Conservation (phyloP, 495 filamentous ascomycete species). For the Penicillium riverlandense region DNA sequence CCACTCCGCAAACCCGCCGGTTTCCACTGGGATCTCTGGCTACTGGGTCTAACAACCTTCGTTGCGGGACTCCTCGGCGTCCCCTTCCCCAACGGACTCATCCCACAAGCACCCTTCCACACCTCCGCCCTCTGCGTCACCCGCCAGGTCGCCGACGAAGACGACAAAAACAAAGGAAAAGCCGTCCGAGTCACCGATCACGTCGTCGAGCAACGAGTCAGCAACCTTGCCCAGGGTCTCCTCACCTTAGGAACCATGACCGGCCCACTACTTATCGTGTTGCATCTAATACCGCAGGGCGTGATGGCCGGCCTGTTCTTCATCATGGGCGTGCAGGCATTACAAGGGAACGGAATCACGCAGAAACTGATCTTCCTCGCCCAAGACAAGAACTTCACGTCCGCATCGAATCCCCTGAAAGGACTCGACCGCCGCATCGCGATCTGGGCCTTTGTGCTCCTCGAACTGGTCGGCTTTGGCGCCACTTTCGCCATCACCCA, state of each 20-base stretch:
- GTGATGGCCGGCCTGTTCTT: slow-evolving; percentile 91
- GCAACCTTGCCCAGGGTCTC: slow-evolving; percentile 78
- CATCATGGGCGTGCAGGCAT: slow-evolving; percentile 83
- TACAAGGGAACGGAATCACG: slow-evolving; percentile 76
- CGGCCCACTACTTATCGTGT: slow-evolving; percentile 71
- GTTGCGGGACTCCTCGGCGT: slow-evolving; percentile 79
- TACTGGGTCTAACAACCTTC: slow-evolving; percentile 82
- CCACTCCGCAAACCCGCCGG: slow-evolving; percentile 86
- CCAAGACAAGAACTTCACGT: slow-evolving; percentile 58
- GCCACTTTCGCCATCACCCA: slow-evolving; percentile 93
- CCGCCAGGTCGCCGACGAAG: slow-evolving; percentile 49
- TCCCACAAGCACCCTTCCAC: slow-evolving; percentile 91
- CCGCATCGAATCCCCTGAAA: slow-evolving; percentile 58
- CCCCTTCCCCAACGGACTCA: slow-evolving; percentile 87
- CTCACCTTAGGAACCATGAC: slow-evolving; percentile 83
- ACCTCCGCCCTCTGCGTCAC: slow-evolving; percentile 77
- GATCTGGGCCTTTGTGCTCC: slow-evolving; percentile 67
- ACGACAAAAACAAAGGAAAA: slow-evolving; percentile 55
- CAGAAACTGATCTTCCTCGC: slow-evolving; percentile 70
- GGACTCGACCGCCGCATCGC: slow-evolving; percentile 50
- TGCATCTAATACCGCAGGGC: slow-evolving; percentile 80
- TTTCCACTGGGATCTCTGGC: slow-evolving; percentile 94
- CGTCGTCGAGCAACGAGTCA: slow-evolving; percentile 87
- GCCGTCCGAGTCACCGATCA: slow-evolving; percentile 54
- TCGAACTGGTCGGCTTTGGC: slow-evolving; percentile 76